Percentiles rank a stretch among this genome's conserved stretches.
These are phyloP conservation scores for Trichoderma reesei DNA, from an alignment of 495 filamentous ascomycete genomes.

Conservation along the genomic window DNA sequence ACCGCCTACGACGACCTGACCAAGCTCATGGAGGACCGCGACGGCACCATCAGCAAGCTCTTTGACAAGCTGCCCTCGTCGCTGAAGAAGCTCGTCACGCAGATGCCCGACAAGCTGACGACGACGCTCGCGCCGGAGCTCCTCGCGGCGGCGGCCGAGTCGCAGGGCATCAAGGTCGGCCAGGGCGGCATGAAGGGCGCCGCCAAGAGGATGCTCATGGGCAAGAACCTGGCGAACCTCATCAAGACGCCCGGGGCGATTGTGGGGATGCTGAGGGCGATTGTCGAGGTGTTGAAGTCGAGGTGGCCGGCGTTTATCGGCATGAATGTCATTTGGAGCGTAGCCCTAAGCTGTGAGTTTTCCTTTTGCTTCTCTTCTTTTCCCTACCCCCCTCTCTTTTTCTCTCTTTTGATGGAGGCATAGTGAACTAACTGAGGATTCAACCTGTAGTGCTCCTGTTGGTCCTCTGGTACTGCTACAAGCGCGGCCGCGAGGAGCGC, in stretches of 20 bases:
- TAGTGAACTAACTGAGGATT: neutral
- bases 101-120: constrained; percentile 74
- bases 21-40: constrained; percentile 67
- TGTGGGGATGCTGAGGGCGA: constrained; percentile 68
- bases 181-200: constrained; percentile 23
- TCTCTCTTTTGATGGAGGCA: too few species aligned
- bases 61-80: constrained; percentile 70
- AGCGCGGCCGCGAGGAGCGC: constrained; percentile 75
- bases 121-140: constrained; percentile 67
- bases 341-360: constrained; percentile 70
- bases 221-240: constrained; percentile 57
- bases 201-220: constrained; percentile 29
- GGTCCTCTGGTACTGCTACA: constrained; percentile 95
- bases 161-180: constrained; percentile 48
- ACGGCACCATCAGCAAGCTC: constrained; percentile 62
- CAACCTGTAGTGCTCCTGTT: constrained; percentile 60
- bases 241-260: constrained; percentile 78
- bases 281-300: constrained; percentile 72
- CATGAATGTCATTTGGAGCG: constrained; percentile 76
- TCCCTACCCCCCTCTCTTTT: neutral
- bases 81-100: constrained; percentile 78
- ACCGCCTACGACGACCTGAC: constrained; percentile 88
- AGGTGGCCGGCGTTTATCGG: constrained; percentile 78
- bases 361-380: neutral
- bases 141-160: constrained; percentile 62